Evolutionary conservation across 2,329 filamentous ascomycete genomes (phyloP).

Genomic region (Sarocladium kiliense): DNA sequence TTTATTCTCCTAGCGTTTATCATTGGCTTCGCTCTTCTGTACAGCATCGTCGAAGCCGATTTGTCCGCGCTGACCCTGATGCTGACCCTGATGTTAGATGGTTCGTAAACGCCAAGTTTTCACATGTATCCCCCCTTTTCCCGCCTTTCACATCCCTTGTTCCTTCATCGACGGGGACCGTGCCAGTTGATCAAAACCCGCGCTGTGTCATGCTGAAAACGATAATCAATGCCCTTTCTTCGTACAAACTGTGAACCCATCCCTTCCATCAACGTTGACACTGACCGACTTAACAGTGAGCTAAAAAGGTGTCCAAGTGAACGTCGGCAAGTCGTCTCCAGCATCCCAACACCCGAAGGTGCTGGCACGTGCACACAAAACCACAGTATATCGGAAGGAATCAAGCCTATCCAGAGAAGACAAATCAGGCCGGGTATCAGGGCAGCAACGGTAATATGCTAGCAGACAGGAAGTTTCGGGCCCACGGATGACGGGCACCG

Average conservation of each 20-base stretch:
- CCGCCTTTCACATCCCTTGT: background rate
- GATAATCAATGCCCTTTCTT: background rate
- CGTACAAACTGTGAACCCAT: background rate
- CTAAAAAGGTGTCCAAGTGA: background rate
- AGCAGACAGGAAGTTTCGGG: background rate
- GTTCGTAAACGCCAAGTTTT: constrained; percentile 2
- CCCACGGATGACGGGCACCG: background rate
- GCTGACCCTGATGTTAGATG: background rate
- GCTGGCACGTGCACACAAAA: background rate
- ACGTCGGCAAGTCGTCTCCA: background rate
- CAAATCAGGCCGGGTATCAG: background rate
- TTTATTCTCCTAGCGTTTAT: background rate
- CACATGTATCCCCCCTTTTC: background rate
- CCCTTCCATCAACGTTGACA: background rate
- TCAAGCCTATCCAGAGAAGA: background rate
- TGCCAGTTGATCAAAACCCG: background rate
- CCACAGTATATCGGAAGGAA: background rate
- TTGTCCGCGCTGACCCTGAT: too few species aligned
- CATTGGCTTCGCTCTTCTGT: background rate
- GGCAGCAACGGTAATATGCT: background rate
- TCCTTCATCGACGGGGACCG: background rate
- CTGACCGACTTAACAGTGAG: background rate
- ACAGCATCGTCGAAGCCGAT: background rate
- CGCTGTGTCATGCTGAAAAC: constrained; percentile 6
- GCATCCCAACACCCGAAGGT: background rate